Conservation (phyloP, 169 alveolate species). For the Plasmodium cynomolgi region DNA sequence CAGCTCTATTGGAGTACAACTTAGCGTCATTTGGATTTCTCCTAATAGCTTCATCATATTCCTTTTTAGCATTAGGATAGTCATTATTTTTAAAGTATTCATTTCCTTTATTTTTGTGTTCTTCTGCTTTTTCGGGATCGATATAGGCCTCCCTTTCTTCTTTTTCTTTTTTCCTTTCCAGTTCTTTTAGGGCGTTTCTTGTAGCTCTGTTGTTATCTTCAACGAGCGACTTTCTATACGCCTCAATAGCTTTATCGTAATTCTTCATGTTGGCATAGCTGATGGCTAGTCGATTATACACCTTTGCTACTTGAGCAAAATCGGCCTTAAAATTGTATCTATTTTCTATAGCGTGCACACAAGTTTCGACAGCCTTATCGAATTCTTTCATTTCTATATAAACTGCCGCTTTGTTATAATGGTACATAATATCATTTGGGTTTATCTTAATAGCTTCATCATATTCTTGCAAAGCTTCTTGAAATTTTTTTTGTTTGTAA, state of each 20-base stretch:
- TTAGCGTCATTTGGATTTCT: constrained; percentile 97
- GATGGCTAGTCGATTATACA: constrained; percentile 91
- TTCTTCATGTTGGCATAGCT: constrained; percentile 88
- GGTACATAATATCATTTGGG: constrained; percentile 91
- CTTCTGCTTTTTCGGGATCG: constrained; percentile 96
- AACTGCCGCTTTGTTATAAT: constrained; percentile 95
- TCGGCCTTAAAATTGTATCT: constrained; percentile 94
- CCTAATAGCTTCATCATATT: constrained; percentile 96
- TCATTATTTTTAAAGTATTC: constrained; percentile 93
- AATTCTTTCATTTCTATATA: constrained; percentile 95
- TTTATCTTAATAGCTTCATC: constrained; percentile 93
- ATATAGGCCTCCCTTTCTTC: constrained; percentile 93
- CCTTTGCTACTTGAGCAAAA: constrained; percentile 89
- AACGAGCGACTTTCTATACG: constrained; percentile 92
- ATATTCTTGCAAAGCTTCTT: constrained; percentile 94
- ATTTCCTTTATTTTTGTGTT: constrained; percentile 92
- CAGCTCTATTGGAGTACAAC: constrained; percentile 97
- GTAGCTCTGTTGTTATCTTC: constrained; percentile 95
- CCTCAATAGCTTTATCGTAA: constrained; percentile 91
- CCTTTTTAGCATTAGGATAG: constrained; percentile 97
- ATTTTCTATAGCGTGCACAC: constrained; percentile 94
- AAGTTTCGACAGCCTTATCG: constrained; percentile 92
- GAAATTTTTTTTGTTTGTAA: constrained; percentile 92
- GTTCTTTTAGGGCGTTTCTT: constrained; percentile 93
- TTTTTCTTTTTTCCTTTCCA: constrained; percentile 93